These are phyloP conservation scores for Botryotinia globosa DNA, from an alignment of 2,329 filamentous ascomycete genomes.

Conservation along the genomic window DNA sequence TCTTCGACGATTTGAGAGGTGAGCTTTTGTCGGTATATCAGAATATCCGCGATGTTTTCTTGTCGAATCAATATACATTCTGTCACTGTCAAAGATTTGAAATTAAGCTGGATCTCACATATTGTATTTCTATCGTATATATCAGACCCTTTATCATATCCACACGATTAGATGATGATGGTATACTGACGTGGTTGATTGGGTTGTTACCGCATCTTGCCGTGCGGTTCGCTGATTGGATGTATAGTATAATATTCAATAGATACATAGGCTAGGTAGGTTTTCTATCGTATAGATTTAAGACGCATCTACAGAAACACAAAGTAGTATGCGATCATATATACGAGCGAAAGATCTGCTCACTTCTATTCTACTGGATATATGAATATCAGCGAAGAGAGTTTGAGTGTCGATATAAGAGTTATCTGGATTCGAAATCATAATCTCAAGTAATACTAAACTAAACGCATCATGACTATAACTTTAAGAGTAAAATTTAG, in stretches of 20 bases:
- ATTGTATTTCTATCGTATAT: too few species aligned
- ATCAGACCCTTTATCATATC: too few species aligned
- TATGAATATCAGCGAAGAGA: neutral
- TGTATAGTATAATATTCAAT: too few species aligned
- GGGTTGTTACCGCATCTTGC: too few species aligned
- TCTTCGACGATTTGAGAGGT: neutral
- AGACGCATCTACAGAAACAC: neutral
- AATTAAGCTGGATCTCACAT: neutral
- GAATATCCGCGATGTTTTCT: neutral
- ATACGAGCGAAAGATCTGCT: neutral
- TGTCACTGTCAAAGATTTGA: neutral
- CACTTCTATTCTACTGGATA: neutral
- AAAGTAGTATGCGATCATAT: neutral
- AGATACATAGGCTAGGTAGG: accelerated
- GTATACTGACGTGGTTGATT: too few species aligned
- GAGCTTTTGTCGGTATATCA: neutral
- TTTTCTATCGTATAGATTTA: neutral
- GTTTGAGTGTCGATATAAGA: neutral
- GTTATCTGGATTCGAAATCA: neutral
- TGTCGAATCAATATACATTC: too few species aligned
- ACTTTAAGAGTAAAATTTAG: neutral
- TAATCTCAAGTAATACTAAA: too few species aligned
- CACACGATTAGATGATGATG: too few species aligned
- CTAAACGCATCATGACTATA: too few species aligned
- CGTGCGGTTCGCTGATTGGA: too few species aligned